phyloP scores from a whole-genome alignment of 768 basidiomycete species.

The Rhodotorula taiwanensis region DNA sequence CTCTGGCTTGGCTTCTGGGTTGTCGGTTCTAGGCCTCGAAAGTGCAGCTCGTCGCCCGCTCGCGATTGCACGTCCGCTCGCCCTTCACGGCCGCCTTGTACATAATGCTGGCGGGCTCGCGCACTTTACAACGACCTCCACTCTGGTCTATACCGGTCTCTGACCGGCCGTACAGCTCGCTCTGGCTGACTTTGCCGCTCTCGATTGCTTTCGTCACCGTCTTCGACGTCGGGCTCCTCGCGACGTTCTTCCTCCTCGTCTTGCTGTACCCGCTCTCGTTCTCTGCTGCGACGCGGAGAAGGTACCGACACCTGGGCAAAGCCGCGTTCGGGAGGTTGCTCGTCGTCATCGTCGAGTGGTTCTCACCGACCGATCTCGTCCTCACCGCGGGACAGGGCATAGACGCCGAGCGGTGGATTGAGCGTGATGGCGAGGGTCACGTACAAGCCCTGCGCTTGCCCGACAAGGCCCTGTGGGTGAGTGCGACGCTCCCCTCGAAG shows the following conservation, averaged over 20 bases:
- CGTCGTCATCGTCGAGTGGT: slow-evolving; percentile 72
- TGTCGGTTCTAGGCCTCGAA: no score
- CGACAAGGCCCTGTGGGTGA: slow-evolving; percentile 48
- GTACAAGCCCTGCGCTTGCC: slow-evolving; percentile 63
- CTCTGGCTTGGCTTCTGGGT: no score
- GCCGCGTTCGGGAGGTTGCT: slow-evolving; percentile 7
- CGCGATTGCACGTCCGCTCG: no score
- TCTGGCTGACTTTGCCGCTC: no score
- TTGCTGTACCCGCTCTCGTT: not conserved
- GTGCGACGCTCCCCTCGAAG: not conserved
- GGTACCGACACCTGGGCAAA: slow-evolving; percentile 1
- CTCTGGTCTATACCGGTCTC: not conserved
- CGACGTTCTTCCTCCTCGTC: not conserved
- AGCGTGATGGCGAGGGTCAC: slow-evolving; percentile 55
- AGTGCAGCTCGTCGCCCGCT: no score
- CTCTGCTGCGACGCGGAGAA: not conserved
- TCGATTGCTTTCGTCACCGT: not conserved
- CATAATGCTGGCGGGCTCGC: no score
- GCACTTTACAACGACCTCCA: no score
- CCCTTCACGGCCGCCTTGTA: no score
- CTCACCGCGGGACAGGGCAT: slow-evolving; percentile 55
- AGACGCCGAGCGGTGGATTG: slow-evolving; percentile 52
- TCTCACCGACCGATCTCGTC: slow-evolving; percentile 66
- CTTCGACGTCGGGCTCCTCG: not conserved
- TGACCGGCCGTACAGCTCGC: slow-evolving; percentile 12